Conservation (phyloP, 1,284 basidiomycete genomes). For the Trichosporon coremiiforme region DNA sequence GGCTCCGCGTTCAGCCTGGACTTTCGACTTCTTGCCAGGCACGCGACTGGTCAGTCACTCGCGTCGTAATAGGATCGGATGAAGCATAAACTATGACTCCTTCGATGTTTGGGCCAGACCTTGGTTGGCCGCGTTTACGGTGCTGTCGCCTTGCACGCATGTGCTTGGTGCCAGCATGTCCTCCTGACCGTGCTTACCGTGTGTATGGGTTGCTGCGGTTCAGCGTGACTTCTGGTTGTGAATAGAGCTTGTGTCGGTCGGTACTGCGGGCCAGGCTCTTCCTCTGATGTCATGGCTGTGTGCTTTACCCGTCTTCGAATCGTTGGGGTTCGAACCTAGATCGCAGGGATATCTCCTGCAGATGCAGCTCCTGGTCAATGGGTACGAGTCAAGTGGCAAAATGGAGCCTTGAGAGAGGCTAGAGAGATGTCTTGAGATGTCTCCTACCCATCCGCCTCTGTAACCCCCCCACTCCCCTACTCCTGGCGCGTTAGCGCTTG, state of each 20-base stretch:
- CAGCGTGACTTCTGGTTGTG: neutral
- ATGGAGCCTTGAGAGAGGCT: too few species aligned
- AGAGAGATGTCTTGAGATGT: too few species aligned
- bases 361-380: too few species aligned
- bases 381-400: too few species aligned
- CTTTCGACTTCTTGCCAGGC: neutral
- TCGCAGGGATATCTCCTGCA: too few species aligned
- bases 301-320: neutral
- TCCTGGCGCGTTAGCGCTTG: too few species aligned
- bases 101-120: neutral
- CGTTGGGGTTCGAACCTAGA: neutral
- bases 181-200: neutral
- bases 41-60: constrained; percentile 11
- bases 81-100: neutral
- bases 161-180: too few species aligned
- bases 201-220: neutral
- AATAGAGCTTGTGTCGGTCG: neutral
- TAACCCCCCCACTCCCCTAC: too few species aligned
- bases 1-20: neutral
- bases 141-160: neutral
- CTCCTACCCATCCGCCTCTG: too few species aligned
- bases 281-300: neutral
- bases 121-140: neutral
- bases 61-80: neutral
- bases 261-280: neutral